Conservation (phyloP, 2,329 filamentous ascomycete genomes). For the Karstenula rhodostoma region DNA sequence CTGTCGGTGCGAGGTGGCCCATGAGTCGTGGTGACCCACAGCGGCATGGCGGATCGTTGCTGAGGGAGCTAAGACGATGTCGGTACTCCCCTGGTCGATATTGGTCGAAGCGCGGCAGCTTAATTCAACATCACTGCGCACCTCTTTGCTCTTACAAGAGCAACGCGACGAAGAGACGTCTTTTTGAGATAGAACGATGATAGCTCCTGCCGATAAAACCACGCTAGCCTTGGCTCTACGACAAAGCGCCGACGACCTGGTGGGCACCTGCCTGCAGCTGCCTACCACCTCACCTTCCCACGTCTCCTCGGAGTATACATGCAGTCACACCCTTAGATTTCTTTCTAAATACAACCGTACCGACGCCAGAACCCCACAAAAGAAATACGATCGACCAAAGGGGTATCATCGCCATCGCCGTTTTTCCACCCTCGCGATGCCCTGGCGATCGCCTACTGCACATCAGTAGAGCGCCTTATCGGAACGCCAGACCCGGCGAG, state of each 20-base stretch:
- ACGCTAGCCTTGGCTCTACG: not conserved
- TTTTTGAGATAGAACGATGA: not conserved
- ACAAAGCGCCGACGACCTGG: not conserved
- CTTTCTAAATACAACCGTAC: not conserved
- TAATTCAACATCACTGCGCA: not conserved
- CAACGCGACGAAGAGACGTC: not conserved
- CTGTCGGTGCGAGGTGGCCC: not conserved
- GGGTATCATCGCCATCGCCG: not conserved
- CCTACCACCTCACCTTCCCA: not conserved
- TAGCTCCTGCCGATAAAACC: not conserved
- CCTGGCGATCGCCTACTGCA: not conserved
- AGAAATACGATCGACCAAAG: not conserved
- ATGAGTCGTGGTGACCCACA: not conserved
- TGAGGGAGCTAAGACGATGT: not conserved
- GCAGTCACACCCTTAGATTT: not conserved
- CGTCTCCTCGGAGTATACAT: not conserved
- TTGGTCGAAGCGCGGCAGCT: not conserved
- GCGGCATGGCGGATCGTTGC: not conserved
- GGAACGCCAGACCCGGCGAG: not conserved
- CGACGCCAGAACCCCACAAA: not conserved
- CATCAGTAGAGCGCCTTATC: not conserved
- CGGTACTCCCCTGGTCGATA: not conserved
- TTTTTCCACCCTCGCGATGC: not conserved
- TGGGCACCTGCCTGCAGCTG: not conserved
- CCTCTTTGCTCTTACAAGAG: not conserved